Base-by-base conservation (phyloP, 352 stramenopile genomes). In the Phytopythium ostracodes region DNA sequence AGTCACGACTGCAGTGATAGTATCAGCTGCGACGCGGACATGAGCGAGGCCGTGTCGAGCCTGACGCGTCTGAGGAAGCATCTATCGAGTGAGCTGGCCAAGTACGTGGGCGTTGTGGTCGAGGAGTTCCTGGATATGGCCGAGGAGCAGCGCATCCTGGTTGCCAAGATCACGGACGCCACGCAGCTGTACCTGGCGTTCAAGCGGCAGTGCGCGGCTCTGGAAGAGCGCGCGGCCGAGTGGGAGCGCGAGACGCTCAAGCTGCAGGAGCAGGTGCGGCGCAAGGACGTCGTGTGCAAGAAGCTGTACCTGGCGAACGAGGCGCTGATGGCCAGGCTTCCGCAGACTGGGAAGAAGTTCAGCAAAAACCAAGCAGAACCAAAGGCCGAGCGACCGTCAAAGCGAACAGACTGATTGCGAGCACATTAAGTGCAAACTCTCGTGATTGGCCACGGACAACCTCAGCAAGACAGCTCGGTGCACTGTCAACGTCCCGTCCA, bases 241-340 rank as follows among this genome's bases (percentile, higher is more conserved):
- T 66, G 84, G 1, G 64, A 72, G 49, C 65, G 36, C 20, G 66
- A 64, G 2, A 22, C 84, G 31, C 59, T 73, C 40, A 76, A 55
- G 2, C 47, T 88, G 8, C 64, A 84, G 14, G 31, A 74, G 25
- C 73, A 84, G 36, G 59, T 88, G 3, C 62, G 84, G 44, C 63
- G 59, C 24, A 90, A 90, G 29, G 79, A 89, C 50, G 29, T 42
- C 0, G 63, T 88, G 6, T 84, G 77, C 36, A 87, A 79, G 56
- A 85, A 88, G 54, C 43, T 90, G 20, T 89, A 90, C 60, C 36
- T 76, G 35, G 79, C 81, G 24, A 89, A 90, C 33, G 79, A 88
- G 54, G 78, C 67, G n/a, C 62, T 90, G 27, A 56, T 90, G 2
- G 68, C 72, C 58, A 69, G 72, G 29, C 60, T 87, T n/a, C 66